These are phyloP conservation scores for Penicillium argentinense DNA, from an alignment of 495 filamentous ascomycete genomes.

Conservation along the genomic window DNA sequence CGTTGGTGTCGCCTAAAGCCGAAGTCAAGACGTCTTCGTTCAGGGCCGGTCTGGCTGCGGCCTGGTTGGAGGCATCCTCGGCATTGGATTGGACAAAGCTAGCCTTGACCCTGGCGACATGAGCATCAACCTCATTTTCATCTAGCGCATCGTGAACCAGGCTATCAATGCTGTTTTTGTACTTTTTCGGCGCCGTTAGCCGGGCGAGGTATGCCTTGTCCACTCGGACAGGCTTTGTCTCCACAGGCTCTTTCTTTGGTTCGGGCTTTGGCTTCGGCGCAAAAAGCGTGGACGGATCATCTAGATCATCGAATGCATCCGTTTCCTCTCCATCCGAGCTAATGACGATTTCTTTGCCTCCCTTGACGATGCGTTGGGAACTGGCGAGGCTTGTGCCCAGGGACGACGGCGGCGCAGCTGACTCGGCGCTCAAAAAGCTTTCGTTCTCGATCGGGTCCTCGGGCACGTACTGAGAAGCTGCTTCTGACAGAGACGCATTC, in stretches of 20 bases:
- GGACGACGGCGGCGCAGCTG: slow-evolving; percentile 14
- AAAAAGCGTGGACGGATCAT: slow-evolving; percentile 43
- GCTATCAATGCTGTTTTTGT: slow-evolving; percentile 66
- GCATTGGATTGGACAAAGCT: slow-evolving; percentile 28
- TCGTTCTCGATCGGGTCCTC: not conserved
- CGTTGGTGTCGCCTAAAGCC: slow-evolving; percentile 44
- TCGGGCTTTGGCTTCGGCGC: slow-evolving; percentile 19
- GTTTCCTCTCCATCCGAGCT: slow-evolving; percentile 70
- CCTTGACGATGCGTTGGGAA: slow-evolving; percentile 46
- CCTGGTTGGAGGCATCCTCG: not conserved
- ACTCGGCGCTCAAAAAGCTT: slow-evolving; percentile 20
- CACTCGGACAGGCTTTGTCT: slow-evolving; percentile 15
- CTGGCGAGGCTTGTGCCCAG: slow-evolving; percentile 22
- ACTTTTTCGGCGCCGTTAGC: slow-evolving; percentile 44
- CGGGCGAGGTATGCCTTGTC: slow-evolving; percentile 3
- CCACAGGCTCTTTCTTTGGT: not conserved
- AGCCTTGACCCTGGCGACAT: slow-evolving; percentile 53
- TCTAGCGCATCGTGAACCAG: slow-evolving; percentile 60
- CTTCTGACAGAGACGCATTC: slow-evolving; percentile 12
- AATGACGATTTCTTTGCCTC: slow-evolving; percentile 57
- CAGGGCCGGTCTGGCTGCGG: slow-evolving; percentile 25
- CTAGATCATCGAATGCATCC: slow-evolving; percentile 55
- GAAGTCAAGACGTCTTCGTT: slow-evolving; percentile 43
- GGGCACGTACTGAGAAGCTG: not conserved
- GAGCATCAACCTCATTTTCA: slow-evolving; percentile 57